Evolutionary conservation across 768 basidiomycete genomes (phyloP), one percentile per base, ranked within the genome.

Genomic region (Glaciozyma antarctica): DNA sequence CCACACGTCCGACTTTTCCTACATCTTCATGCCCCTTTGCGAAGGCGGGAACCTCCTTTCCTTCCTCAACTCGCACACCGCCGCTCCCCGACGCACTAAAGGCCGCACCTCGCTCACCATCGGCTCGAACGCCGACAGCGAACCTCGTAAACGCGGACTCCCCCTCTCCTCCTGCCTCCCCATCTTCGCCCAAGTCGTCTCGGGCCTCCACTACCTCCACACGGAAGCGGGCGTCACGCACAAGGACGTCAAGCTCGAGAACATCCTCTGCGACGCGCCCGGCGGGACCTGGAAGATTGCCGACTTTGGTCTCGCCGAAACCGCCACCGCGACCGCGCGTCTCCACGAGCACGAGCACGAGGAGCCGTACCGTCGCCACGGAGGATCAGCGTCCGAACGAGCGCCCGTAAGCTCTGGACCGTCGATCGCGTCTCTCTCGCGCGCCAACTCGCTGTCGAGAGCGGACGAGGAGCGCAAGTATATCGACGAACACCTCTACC

Each of bases 201-300:
- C 86, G 61, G 90, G 88, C 24, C 77, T 92, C 74, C 82, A 84
- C 60, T 92, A 92, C 78, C 77, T 94, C 74, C 90, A 94, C 76
- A 83, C 86, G 64, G 82, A 83, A 49, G 86, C 84, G 32, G 77
- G 81, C 12, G 83, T 87, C 71, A 87, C 93, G 61, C 94, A 99
- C 78, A 83, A 91, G 72, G 95, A 99, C 78, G 80, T 99, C 76
- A 99, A 99, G 79, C 83, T 95, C 65, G 95, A 98, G 78, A 99
- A 99, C 78, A 85, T 98, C 57, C 83, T 98, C 28, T 49, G 45
- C 47, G 58, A 59, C 13, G 58, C 21, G 45, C 45, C 45, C 5
- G 58, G 47, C 10, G 58, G 58, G n/a, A 59, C 85, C n/a, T 91
- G 90, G 79, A 84, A 85, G 74, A 86, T 94, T 41, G 80, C 80